phyloP scores from a whole-genome alignment of 306 rosid genomes.

The Bauhinia variegata region DNA sequence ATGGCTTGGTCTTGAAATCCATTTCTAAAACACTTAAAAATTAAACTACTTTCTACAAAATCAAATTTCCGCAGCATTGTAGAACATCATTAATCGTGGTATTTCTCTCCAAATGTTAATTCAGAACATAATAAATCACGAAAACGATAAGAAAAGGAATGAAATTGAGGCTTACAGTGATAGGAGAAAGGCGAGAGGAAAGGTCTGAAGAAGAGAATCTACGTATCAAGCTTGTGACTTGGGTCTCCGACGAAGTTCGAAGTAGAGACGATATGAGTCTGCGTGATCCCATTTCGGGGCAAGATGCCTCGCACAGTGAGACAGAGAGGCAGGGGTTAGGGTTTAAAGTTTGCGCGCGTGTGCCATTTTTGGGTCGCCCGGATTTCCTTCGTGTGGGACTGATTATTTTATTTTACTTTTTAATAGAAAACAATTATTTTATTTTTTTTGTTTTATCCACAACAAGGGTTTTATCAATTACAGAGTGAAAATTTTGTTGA shows the following conservation, averaged over 20 bases:
- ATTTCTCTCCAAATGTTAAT: neutral
- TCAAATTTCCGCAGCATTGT: neutral
- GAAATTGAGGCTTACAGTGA: conserved; percentile 38
- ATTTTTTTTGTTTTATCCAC: too few relatives aligned
- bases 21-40: neutral
- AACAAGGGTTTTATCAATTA: too few relatives aligned
- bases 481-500: too few relatives aligned
- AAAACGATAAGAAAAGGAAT: conserved; percentile 2
- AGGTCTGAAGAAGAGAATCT: conserved; percentile 21
- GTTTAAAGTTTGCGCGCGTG: conserved; percentile 28
- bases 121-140: neutral
- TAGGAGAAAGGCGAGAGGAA: conserved; percentile 37
- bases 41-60: too few relatives aligned
- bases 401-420: too few relatives aligned
- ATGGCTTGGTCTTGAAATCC: neutral
- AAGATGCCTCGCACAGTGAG: neutral
- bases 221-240: conserved; percentile 17
- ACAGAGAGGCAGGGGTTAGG: conserved; percentile 23
- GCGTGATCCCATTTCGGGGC: conserved; percentile 47
- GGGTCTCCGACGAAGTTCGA: conserved; percentile 42
- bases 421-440: too few relatives aligned
- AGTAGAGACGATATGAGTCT: conserved; percentile 54
- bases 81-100: neutral
- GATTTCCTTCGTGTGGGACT: too few relatives aligned
- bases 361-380: too few relatives aligned